Base-by-base conservation (phyloP, 148 eudicot species). In the Beta vulgaris region DNA sequence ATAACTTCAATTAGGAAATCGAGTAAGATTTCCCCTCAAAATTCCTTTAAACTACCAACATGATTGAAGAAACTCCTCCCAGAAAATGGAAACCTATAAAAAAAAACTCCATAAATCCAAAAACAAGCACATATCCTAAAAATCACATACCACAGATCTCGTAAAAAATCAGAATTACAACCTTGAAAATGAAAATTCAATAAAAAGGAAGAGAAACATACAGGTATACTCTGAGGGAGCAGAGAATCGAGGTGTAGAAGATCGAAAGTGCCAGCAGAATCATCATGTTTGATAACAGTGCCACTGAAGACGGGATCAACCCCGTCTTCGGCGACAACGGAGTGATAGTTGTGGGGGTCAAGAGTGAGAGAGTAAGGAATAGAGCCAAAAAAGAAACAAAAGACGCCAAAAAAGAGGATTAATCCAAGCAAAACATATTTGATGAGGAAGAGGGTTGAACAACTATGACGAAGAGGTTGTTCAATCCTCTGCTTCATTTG, bases 171-270 rank as follows among this genome's bases (percentile, higher is more conserved):
- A 6, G 2, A 6, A 43, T 0, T 43, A 4, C 15, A 4, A 43
- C 10, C 2, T 9, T 4, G 10, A 43, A 43, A 19, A 51, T 51
- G 5, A n/a, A 21, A 51, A 51, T 19, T 19, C 57, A 51, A 51
- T 2, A 1, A 15, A 43, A 42, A 11, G 21, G 4, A 14, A 2
- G 13, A 58, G 8, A 39, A 14, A 75, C 88, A 58, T 78, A 91
- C 92, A 40, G 88, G 96, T 51, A 89, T 72, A 73, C 72, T 84
- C 73, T 80, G 84, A n/a, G 87, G 86, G 21, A 88, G 81, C 35
- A 79, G 73, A 59, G 81, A 81, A 77, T 81, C 87, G 42, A 62
- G 79, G 61, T 86, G 77, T 11, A 77, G 86, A 54, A 82, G 81
- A 51, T 83, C 83, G 6, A 72, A 69, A 63, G 68, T 19, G 2